Evolutionary conservation across 2,329 filamentous ascomycete genomes (phyloP).

Genomic region (Dendryphion nanum): DNA sequence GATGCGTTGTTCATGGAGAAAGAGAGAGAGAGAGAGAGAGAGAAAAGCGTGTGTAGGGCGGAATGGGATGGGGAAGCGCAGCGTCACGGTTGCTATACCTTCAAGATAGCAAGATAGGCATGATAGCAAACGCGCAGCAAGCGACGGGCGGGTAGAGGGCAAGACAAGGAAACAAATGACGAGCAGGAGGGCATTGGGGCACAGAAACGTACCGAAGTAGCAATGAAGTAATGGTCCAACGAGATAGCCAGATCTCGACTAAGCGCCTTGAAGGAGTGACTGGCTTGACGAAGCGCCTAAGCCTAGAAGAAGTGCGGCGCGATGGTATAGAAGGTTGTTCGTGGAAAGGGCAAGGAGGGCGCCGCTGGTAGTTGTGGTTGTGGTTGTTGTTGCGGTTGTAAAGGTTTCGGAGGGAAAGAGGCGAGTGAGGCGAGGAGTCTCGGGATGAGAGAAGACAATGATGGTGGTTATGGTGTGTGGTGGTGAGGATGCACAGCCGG

Average conservation of each 20-base stretch:
- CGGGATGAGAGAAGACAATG: not conserved
- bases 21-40: too few species aligned
- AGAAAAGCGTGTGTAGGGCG: too few species aligned
- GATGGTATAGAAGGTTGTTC: too few species aligned
- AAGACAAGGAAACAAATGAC: not conserved
- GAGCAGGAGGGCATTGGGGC: slow-evolving; percentile 9
- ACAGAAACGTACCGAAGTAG: slow-evolving; percentile 35
- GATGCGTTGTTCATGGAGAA: too few species aligned
- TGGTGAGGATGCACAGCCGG: too few species aligned
- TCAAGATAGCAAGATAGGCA: slow-evolving; percentile 5
- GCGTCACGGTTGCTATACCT: too few species aligned
- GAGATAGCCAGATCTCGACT: slow-evolving; percentile 45
- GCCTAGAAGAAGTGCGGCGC: too few species aligned
- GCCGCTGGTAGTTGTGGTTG: not conserved
- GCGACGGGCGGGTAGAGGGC: slow-evolving; percentile 6
- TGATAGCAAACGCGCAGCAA: slow-evolving; percentile 6
- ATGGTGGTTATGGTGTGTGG: too few species aligned
- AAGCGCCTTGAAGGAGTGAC: slow-evolving; percentile 41
- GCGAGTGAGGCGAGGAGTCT: not conserved
- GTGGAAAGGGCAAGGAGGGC: not conserved
- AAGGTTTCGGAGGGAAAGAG: not conserved
- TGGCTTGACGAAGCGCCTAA: slow-evolving; percentile 11
- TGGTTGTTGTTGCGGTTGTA: not conserved
- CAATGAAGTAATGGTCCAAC: slow-evolving; percentile 18
- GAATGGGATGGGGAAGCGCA: too few species aligned